Evolutionary conservation across 164 flowering plant genomes (phyloP), one percentile per base, ranked within the genome.

Genomic region (Magnolia officinalis): DNA sequence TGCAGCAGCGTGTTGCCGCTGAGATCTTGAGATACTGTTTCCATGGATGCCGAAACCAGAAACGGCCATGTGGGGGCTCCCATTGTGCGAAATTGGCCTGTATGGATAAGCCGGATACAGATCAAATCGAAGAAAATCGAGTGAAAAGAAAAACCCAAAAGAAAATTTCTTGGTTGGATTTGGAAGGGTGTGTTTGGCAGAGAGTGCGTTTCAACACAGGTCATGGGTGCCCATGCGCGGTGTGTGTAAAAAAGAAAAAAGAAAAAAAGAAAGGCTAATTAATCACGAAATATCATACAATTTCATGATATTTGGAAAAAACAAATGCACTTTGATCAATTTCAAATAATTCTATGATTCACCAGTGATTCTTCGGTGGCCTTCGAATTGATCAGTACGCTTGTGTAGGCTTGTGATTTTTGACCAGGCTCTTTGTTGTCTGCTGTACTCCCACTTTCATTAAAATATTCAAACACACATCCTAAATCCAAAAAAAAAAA

Each of bases 51-150:
- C 84, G 66, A 67, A 89, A 94, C 78, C 76, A 80, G 87, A 92
- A 94, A 10, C 72, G 74, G 20, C 97, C 94, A 78, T 92, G 98
- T 18, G 89, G 83, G 16, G 98, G 97, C 76, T 94, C 98, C 96
- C 97, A 94, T 84, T 85, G 87, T 0, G 97, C 96, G 70, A 92
- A 88, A 77, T 90, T 94, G 21, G 89, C 94, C 98, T 92, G 79
- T 50, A 19, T 20, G 67, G 69, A 55, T 26, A 37, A 37, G 45
- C 31, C 45, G 45, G 45, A 37, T 37, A 3, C 8, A 6, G 1
- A 4, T 20, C 26, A 19, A 20, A 50, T 68, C 18, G 29, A 9
- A 23, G 24, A 65, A 21, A 8, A 23, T 23, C 23, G 14, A 55
- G 14, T 0, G n/a, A 24, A 71, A 20, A 20, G 7, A 16, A 72